Evolutionary conservation across 2,329 filamentous ascomycete genomes (phyloP), one percentile per base, ranked within the genome.

Genomic region (Xylariaceae sp.): DNA sequence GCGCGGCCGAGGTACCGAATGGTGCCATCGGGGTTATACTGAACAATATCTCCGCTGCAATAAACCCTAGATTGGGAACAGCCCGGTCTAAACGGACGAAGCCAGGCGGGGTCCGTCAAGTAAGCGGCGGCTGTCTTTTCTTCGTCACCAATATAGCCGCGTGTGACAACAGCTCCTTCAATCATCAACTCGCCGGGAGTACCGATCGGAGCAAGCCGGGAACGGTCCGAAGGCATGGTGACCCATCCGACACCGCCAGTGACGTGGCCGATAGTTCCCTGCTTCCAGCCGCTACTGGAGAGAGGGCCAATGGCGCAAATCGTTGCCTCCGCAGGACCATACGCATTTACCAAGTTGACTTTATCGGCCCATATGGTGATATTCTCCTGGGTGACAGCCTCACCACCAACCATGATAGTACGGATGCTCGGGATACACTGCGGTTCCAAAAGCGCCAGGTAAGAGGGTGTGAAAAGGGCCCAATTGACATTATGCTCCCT

Each of bases 151-250:
- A 57, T 21, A 12, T 53, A 83, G 41, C 73, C 67, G 0, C 82
- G 82, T 22, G 81, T 43, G 85, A 70, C 12, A 58, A 53, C 22
- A 58, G 48, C 10, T 5, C 53, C 48, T 19, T 55, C 53, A 12
- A 55, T 32, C 9, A 22, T 39, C 12, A 55, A 54, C 51, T 66
- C 64, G 3, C 64, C 65, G 8, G 55, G 43, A 15, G 30, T 18
- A 13, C 64, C 64, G 21, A 66, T 51, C 1, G 64, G 59, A 5
- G 54, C 49, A 40, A 65, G 58, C 19, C 46, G 44, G 29, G 58
- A 44, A 36, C 47, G 43, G 42, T 62, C 53, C 21, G 52, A 53
- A 0, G 59, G 47, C 16, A 76, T 68, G 5, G 72, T 68, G 26
- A 78, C 62, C 71, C 73, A 76, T 34, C 18, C 32, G 32, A 51